Evolutionary conservation across 768 basidiomycete species (phyloP), one percentile per base, ranked within the genome.

Genomic region (Tulasnella sp.): DNA sequence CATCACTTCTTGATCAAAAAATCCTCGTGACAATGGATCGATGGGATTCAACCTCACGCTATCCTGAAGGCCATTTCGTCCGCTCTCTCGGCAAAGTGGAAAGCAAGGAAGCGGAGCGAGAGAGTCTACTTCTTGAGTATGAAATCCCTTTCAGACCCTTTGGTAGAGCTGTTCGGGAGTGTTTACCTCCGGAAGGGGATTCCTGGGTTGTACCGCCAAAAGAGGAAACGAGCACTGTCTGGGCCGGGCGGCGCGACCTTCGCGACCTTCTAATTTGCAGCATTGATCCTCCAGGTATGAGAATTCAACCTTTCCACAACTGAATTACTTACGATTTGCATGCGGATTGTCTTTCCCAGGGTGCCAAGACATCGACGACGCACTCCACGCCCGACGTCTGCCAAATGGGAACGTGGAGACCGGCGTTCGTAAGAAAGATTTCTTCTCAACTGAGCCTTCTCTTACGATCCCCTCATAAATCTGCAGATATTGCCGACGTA

Each of bases 281-380:
- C 78, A 98, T 99, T 75, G 97, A 99, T 82, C 97, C 97, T 2
- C 95, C 94, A 14, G 88, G 94, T 92, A 74, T 67, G 83, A 74
- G 22, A 59, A 16, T 34, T 22, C 73, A 11, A 7, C 14, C 52
- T 2, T 29, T 11, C 72, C 12, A 12, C 39, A n/a, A n/a, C n/a
- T n/a, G n/a, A n/a, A 19, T 69, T 14, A 39, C 8, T 17, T 32
- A 69, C 37, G 19, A 1, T 1, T 47, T 11, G 36, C 8, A 22
- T 66, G 34, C 37, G 37, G 52, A 17, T 63, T 42, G 16, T 41
- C 72, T 35, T 67, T 67, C 11, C 1, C 72, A 95, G 95, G 88
- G 62, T 98, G 97, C 81, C 93, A 96, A 77, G 97, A 99, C 81
- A 99, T 99, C 19, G 97, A 99, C 77, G 97, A 99, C 79, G 97